Conservation (phyloP, 1,139 yeast species). For the Torulaspora pretoriensis region DNA sequence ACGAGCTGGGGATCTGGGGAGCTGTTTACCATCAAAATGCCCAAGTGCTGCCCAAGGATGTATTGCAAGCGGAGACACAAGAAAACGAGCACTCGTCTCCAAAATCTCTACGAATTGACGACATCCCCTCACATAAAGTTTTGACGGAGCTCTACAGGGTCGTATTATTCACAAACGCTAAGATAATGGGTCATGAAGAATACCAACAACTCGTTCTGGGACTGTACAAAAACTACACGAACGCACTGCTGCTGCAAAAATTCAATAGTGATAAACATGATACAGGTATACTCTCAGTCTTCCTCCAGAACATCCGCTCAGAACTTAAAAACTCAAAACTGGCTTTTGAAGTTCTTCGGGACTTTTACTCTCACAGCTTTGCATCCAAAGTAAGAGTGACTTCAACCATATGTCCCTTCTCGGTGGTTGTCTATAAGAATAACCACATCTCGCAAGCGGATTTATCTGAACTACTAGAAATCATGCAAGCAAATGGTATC, state of each 20-base stretch:
- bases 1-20: slow-evolving; percentile 29
- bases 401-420: slow-evolving; percentile 26
- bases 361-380: slow-evolving; percentile 22
- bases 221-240: slow-evolving; percentile 24
- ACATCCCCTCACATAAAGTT: slow-evolving; percentile 15
- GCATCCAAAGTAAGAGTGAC: slow-evolving; percentile 13
- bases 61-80: slow-evolving; percentile 14
- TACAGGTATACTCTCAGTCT: slow-evolving; percentile 25
- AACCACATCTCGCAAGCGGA: slow-evolving; percentile 20
- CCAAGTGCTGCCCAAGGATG: slow-evolving; percentile 5
- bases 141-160: slow-evolving; percentile 28
- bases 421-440: slow-evolving; percentile 27
- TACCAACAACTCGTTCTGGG: slow-evolving; percentile 19
- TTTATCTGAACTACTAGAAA: slow-evolving; percentile 16
- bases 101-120: slow-evolving; percentile 7
- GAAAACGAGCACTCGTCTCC: slow-evolving; percentile 14
- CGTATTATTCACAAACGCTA: slow-evolving; percentile 15
- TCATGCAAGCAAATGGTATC: slow-evolving; percentile 24
- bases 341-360: slow-evolving; percentile 24
- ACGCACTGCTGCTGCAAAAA: slow-evolving; percentile 6
- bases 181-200: slow-evolving; percentile 13
- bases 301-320: slow-evolving; percentile 22
- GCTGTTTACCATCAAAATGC: slow-evolving; percentile 17
- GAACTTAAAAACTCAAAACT: slow-evolving; percentile 23
- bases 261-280: slow-evolving; percentile 17